Evolutionary conservation across 345 rosid genomes (phyloP).

Genomic region (Melaleuca alternifolia): DNA sequence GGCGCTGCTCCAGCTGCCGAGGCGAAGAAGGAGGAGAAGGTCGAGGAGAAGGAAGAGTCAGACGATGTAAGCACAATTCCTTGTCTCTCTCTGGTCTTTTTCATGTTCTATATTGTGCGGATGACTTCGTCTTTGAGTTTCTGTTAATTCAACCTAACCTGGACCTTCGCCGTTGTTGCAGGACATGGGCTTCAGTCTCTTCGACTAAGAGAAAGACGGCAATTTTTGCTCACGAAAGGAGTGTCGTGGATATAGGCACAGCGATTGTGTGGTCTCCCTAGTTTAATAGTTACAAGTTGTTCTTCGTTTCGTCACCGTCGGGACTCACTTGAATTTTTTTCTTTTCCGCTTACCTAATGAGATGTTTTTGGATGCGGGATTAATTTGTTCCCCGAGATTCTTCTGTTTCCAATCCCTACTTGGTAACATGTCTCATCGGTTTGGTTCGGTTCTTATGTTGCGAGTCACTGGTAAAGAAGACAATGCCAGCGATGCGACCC

Average conservation of each 20-base stretch:
- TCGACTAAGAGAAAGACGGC: constrained; percentile 14
- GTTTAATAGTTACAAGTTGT: background rate
- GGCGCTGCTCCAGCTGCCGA: constrained; percentile 46
- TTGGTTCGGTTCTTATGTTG: background rate
- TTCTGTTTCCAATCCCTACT: background rate
- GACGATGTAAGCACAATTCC: constrained; percentile 45
- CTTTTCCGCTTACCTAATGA: background rate
- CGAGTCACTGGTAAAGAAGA: background rate
- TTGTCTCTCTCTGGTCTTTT: background rate
- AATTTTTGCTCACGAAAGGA: background rate
- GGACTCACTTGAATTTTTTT: background rate
- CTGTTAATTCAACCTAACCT: background rate
- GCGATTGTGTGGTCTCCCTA: background rate
- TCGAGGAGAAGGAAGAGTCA: constrained; percentile 68
- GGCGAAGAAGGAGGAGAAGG: constrained; percentile 72
- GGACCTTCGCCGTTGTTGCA: constrained; percentile 10
- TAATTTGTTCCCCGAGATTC: background rate
- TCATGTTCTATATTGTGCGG: no score
- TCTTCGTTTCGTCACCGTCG: background rate
- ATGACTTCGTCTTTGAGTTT: background rate
- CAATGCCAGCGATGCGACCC: rapidly evolving
- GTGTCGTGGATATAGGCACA: background rate
- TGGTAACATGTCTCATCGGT: background rate
- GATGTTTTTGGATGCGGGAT: background rate
- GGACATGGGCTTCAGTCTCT: constrained; percentile 61